Evolutionary conservation across 2,329 filamentous ascomycete species (phyloP), one percentile per base, ranked within the genome.

Genomic region (Colletotrichum sidae): DNA sequence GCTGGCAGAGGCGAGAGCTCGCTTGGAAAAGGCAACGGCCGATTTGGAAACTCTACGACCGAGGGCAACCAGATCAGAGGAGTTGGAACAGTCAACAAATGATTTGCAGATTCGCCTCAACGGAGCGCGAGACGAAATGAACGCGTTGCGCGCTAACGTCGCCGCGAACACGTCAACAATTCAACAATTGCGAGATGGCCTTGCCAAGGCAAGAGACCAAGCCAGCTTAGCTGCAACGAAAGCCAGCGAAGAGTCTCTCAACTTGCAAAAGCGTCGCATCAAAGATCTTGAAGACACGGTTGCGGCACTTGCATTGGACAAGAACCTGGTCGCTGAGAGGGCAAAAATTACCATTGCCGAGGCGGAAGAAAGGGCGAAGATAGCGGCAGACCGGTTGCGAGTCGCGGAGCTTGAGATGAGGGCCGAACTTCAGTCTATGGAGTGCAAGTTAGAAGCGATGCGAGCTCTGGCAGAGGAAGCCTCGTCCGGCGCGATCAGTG

Each of bases 381-480:
- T 90, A 61, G 90, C 93, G 57, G 86, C 87, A 55, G 92, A 96
- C 76, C 89, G 88, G 35, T 84, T 89, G 17, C 86, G 87, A 11
- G 83, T 88, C 10, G 80, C 88, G 8, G 92, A 97, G 76, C 79
- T 90, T 6, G 95, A 97, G 74, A 83, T 96, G 71, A 92, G 92
- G 72, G 86, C 86, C n/a, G 95, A 98, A 77, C 77, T 88, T 8
- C 81, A 91, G 76, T 86, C 90, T 13, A 84, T 97, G 69, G 96
- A 99, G 79, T 90, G 92, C 71, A 96, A 97, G 76, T 84, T 99
- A 60, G 96, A 99, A 78, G 88, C 92, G 8, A 89, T 97, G 79
- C 90, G 96, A 60, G 87, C 90, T 15, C 88, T 92, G 38, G 93
- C 93, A 2, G 96, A 99, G 79, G 96, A 99, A 77, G 93, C 89